Conservation (phyloP, 2,329 filamentous ascomycete genomes). For the Xylaria polymorpha region DNA sequence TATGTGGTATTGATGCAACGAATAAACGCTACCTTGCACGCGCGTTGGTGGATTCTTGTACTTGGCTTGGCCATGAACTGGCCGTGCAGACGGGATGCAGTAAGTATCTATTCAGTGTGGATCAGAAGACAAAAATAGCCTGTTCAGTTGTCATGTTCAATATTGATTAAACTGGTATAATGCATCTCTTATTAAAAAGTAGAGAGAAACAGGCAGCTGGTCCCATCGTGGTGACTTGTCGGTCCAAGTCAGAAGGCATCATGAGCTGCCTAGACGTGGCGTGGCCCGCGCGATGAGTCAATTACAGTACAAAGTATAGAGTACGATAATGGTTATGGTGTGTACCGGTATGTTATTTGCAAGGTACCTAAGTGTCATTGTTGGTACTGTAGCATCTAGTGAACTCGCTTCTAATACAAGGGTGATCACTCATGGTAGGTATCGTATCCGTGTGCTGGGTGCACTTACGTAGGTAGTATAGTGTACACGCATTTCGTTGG, state of each 20-base stretch:
- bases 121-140: constrained; percentile 7
- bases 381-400: not conserved
- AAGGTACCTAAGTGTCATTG: not conserved
- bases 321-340: not conserved
- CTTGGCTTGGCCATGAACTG: constrained; percentile 29
- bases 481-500: not conserved
- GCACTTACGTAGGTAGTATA: no score
- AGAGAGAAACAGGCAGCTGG: constrained; percentile 10
- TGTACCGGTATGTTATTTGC: not conserved
- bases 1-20: constrained; percentile 20
- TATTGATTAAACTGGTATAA: not conserved
- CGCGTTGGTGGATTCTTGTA: constrained; percentile 31
- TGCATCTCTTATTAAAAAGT: not conserved
- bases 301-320: not conserved
- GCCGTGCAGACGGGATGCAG: constrained; percentile 13
- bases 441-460: not conserved
- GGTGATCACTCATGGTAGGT: not conserved
- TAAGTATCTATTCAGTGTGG: constrained; percentile 1
- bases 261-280: constrained; percentile 11
- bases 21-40: constrained; percentile 36
- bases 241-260: not conserved
- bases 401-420: not conserved
- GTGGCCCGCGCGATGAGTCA: constrained; percentile 15
- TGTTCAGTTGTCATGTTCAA: not conserved
- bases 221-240: not conserved